Evolutionary conservation across 768 basidiomycete genomes (phyloP), one percentile per base, ranked within the genome.

Genomic region (Tylopilus cervinicoccineus): DNA sequence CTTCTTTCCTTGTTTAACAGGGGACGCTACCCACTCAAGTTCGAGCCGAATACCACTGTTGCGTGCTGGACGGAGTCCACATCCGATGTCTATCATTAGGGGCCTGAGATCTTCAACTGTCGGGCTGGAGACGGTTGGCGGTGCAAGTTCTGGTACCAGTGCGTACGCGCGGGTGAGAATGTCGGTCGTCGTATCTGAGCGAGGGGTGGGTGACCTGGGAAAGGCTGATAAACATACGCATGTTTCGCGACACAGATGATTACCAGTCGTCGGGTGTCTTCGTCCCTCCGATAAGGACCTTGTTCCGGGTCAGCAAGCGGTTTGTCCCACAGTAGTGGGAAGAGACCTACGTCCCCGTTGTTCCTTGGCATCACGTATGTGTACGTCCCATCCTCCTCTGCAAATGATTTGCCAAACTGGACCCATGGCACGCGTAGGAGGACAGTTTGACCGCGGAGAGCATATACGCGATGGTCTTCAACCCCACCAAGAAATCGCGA

Each of bases 21-120:
- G 58, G 6, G 23, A 29, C 4, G 63, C 62, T 32, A 72, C 51
- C 71, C 69, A 72, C 37, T 77, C 77, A 1, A 63, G 59, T 43
- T 76, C 80, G 2, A 86, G 64, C 23, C 84, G 64, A 24, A 87
- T 72, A 0, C 85, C 86, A 20, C 80, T 82, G 46, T 78, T 78
- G 43, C 87, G 66, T n/a, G 51, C 51, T 23, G 47, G 47, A 26
- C 47, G 43, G 17, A 52, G 65, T 2, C 86, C 86, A 60, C 76
- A 75, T 5, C 77, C 76, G 45, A 74, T 70, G 20, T 73, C 74
- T 14, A 75, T 59, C 17, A 79, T 62, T 24, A 76, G 65, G 1
- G 75, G 66, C 17, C 69, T 57, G 4, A 79, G 47, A 50, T 79
- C 78, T 5, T 78, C 75, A n/a, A 77, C 41, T 0, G 70, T 75